Evolutionary conservation across 1,284 basidiomycete species (phyloP).

Genomic region (Pyrrhoderma lamaoense): DNA sequence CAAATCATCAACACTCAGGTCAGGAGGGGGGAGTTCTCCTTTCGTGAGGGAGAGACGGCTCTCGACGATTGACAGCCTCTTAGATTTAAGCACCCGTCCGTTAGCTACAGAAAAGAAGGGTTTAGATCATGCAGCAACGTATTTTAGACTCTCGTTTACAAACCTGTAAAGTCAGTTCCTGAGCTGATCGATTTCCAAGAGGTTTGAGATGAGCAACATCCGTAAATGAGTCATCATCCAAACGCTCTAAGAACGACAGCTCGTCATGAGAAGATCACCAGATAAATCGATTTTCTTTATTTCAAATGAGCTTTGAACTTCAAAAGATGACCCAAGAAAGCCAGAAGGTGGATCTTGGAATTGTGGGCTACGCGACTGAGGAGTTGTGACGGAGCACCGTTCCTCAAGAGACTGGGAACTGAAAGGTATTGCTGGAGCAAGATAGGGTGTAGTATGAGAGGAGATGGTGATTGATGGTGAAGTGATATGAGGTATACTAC

Average conservation of each 20-base stretch:
- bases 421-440: not conserved
- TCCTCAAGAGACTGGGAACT: conserved; percentile 1
- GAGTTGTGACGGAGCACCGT: not conserved
- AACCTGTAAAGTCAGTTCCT: no score
- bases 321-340: conserved; percentile 10
- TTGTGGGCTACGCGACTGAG: not conserved
- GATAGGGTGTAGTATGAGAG: not conserved
- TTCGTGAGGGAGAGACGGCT: no score
- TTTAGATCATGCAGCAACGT: no score
- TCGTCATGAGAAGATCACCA: conserved; percentile 16
- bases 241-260: conserved; percentile 12
- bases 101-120: no score
- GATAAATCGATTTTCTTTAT: conserved; percentile 9
- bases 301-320: conserved; percentile 9
- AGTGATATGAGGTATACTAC: not conserved
- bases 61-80: no score
- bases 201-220: no score
- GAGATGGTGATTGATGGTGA: conserved; percentile 1
- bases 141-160: no score
- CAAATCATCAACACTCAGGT: no score
- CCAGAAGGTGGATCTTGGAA: conserved; percentile 10
- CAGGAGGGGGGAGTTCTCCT: no score
- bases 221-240: conserved; percentile 16
- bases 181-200: no score
- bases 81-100: no score